Evolutionary conservation across 768 basidiomycete genomes (phyloP), one percentile per base, ranked within the genome.

Genomic region (Leccinum variicolor): DNA sequence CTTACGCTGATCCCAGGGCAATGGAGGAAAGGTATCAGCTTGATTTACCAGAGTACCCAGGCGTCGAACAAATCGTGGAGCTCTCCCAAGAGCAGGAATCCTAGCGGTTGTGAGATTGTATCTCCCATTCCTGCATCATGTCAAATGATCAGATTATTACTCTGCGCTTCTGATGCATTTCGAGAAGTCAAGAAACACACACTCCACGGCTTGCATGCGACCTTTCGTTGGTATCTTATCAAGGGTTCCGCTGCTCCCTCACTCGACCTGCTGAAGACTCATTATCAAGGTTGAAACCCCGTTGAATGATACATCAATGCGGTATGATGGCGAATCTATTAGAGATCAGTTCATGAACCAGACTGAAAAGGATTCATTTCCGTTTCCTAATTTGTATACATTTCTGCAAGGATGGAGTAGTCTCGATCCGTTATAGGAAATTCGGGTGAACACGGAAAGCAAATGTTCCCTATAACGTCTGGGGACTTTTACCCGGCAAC

Each of bases 61-160:
- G 86, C 0, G 78, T 75, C 21, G 83, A 85, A 19, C 95, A 96
- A 73, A 89, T 97, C 47, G 91, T 97, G 13, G 93, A 98, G 65
- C 74, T 95, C 21, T 62, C 73, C 21, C 53, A 19, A 17, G 58
- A 49, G 31, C 23, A 55, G 23, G 58, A 45, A 26, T 10, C 36
- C 25, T 52, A 50, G 50, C 39, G 28, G 6, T 46, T 59, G 55
- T 68, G 33, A 65, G n/a, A 19, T 13, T 29, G 19, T 2, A 34
- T 17, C 28, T 26, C 13, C 11, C 34, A 13, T 21, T 26, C n/a
- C 23, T n/a, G 4, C 34, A 10, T 13, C 39, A 36, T 21, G n/a
- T 21, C 29, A 14, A 25, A 39, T 17, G 5, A 19, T 33, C 15
- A 15, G 1, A 23, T 48, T 17, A 28, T 17, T 11, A 41, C 31